Evolutionary conservation across 129 eudicot species (phyloP).

Genomic region (Helianthus annuus): DNA sequence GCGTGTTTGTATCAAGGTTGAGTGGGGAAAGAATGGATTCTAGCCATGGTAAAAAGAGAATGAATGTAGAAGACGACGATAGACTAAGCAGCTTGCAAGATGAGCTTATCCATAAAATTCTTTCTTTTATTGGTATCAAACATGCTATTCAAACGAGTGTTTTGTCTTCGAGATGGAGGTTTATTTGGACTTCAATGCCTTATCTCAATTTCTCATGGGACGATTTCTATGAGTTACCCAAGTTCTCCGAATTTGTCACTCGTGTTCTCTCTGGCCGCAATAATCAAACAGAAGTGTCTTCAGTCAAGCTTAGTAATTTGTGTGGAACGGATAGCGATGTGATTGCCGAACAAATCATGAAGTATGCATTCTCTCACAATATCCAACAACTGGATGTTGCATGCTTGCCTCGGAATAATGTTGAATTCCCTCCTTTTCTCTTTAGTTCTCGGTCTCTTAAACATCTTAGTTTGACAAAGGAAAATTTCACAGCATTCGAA

Average conservation of each 20-base stretch:
- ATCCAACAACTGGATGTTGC: constrained; percentile 9
- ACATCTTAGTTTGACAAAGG: background rate
- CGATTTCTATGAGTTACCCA: background rate
- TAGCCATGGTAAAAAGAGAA: constrained; percentile 5
- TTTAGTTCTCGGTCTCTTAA: constrained; percentile 22
- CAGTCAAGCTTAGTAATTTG: constrained; percentile 9
- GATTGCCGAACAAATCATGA: constrained; percentile 15
- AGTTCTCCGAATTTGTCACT: constrained; percentile 22
- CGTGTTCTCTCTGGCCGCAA: constrained; percentile 13
- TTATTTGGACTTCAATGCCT: constrained; percentile 26
- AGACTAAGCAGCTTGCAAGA: constrained; percentile 35
- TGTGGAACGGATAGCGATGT: background rate
- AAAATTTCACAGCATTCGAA: background rate
- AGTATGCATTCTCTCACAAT: constrained; percentile 28
- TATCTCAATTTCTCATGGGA: constrained; percentile 8
- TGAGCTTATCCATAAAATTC: constrained; percentile 29
- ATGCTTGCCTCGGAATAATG: background rate
- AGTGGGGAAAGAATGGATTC: no score
- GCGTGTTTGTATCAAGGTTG: no score
- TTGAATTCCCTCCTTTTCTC: constrained; percentile 10
- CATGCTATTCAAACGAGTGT: constrained; percentile 16
- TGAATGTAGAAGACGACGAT: background rate
- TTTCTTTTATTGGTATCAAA: constrained; percentile 20
- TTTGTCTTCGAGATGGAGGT: constrained; percentile 30
- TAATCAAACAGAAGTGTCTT: constrained; percentile 13